Evolutionary conservation across 176 grass and related monocot genomes (phyloP), one percentile per base, ranked within the genome.

Genomic region (Oryza glumipatula): DNA sequence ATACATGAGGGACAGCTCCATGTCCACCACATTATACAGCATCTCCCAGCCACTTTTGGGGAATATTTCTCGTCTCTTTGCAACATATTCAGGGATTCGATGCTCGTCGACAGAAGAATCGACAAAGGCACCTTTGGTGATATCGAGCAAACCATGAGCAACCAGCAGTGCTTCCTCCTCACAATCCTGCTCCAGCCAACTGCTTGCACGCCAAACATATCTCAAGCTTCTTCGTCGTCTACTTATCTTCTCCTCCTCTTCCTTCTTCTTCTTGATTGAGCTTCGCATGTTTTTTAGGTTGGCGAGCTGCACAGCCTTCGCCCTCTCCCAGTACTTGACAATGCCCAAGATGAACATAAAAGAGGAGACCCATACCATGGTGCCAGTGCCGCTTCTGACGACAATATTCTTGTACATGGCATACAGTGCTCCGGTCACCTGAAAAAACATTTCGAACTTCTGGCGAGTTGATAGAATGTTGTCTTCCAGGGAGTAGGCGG

Each of bases 401-500:
- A 60, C 54, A 8, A 68, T 36, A 68, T 60, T 67, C 41, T 21
- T 26, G 17, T 36, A 12, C 21, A 84, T 35, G 22, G 48, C 81
- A 33, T 23, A 38, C 8, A 24, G 0, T 4, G 82, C 72, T 0
- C n/a, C 9, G 0, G 9, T 3, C 6, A 84, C 58, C 39, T 76
- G 71, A 5, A 67, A 19, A 0, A 38, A 14, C 6, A 76, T 38
- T 4, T 38, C 28, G 0, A 84, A 24, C 39, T 68, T 22, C 16
- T 84, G 82, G 41, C 72, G 47, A 28, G 15, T 11, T 76, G 83
- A 44, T 33, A 85, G 65, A 65, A 82, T 4, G 66, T 86, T 52
- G 71, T 77, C 88, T 69, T 90, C 4, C 9, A 90, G 3, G 1
- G 88, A 82, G 58, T 77, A 86, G 38, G 88, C 70, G 0, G 83